Base-by-base conservation (phyloP, 257 asterid genomes). In the Solanum peruvianum region DNA sequence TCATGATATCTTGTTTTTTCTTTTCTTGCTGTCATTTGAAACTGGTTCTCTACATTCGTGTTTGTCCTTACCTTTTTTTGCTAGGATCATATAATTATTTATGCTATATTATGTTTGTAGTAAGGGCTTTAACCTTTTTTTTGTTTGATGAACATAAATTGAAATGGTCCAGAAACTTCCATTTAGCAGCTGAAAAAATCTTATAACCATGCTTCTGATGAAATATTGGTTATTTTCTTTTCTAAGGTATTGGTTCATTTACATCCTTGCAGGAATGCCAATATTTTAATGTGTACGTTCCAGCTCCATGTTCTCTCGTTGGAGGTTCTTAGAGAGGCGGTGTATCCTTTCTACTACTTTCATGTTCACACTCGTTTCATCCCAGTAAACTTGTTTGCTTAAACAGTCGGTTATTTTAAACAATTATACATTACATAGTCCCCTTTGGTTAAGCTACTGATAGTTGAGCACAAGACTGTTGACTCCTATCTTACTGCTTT, bases 321-420 rank as follows among this genome's bases (percentile, higher is more conserved):
- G 97, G 95, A 93, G 94, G 98, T 94, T 87, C 97, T 97, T 47
- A 91, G 96, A 93, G 99, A 95, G 92, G 98, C 98, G 87, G 95
- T 92, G 99, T 97, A 97, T 97, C 99, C 99, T 96, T 94, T 92
- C 37, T 76, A 62, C 81, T 86, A 70, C 83, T 73, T 86, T 45
- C 75, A 29, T 83, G 41, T 84, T 87, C 78, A 42, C 67, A 80
- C 85, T 58, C 23, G 81, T 80, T 49, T 77, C 66, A 78, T 80
- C 67, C 85, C 37, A 29, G 67, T 47, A 80, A 47, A 80, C 67
- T 49, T 80, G 84, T 45, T 80, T 47, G 66, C 84, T 47, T 49
- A 80, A 47, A 47, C 13, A 15, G 16, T 29, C 2, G 44, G 27
- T 80, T 29, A 16, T 47, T 80, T 27, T 80, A 62, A 80, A 27